These are phyloP conservation scores for Yarrowia deformans DNA, from an alignment of 805 yeast species.

Conservation along the genomic window DNA sequence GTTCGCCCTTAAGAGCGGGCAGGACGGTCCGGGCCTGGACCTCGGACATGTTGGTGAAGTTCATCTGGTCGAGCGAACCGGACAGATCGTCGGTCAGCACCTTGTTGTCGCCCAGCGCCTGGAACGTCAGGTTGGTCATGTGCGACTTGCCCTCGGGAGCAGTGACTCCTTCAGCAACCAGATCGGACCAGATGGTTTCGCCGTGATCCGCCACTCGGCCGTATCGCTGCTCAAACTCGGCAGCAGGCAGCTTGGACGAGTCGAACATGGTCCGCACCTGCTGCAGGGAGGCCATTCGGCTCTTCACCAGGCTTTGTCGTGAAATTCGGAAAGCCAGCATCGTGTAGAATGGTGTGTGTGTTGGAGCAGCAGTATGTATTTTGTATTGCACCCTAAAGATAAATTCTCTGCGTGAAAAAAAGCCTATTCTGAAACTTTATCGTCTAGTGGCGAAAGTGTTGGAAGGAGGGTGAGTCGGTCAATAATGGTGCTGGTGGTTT, in stretches of 20 bases:
- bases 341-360: background rate
- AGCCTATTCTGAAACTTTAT: background rate
- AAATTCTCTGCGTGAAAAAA: slow-evolving; percentile 9
- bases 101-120: slow-evolving; percentile 11
- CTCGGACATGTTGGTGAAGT: slow-evolving; percentile 49
- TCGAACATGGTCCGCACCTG: slow-evolving; percentile 36
- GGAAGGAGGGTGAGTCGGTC: too few relatives aligned
- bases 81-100: slow-evolving; percentile 29
- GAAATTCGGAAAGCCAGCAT: slow-evolving; percentile 26
- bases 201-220: slow-evolving; percentile 17
- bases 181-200: slow-evolving; percentile 34
- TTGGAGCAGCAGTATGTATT: too few relatives aligned
- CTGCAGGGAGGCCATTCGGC: background rate
- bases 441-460: background rate
- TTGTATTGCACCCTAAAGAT: background rate
- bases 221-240: slow-evolving; percentile 23
- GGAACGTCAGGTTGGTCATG: slow-evolving; percentile 38
- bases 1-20: slow-evolving; percentile 78
- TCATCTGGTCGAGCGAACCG: slow-evolving; percentile 17
- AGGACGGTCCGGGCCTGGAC: slow-evolving; percentile 52
- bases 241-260: slow-evolving; percentile 18
- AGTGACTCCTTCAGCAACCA: slow-evolving; percentile 13
- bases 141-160: slow-evolving; percentile 32
- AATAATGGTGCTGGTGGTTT: too few relatives aligned
- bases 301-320: slow-evolving; percentile 2